Conservation (phyloP, 2,329 filamentous ascomycete species). For the Arthroderma sp. region DNA sequence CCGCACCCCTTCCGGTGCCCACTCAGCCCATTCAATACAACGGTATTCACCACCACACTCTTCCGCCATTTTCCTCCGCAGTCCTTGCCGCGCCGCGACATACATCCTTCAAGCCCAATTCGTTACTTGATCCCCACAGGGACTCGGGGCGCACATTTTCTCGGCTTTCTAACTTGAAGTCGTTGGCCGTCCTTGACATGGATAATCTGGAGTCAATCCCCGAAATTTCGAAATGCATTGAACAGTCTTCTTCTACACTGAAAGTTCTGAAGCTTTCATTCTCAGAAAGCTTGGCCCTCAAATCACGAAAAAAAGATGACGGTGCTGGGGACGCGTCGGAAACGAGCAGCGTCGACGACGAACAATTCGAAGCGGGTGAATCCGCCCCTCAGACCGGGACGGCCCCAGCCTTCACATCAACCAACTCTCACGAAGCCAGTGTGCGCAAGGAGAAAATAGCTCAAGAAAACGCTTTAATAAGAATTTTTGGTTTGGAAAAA, state of each 20-base stretch:
- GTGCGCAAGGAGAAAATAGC: slow-evolving; percentile 11
- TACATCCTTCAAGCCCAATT: too few species aligned
- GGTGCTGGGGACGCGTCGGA: slow-evolving; percentile 34
- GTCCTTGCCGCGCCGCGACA: too few species aligned
- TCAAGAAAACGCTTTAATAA: slow-evolving; percentile 13
- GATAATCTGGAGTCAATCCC: slow-evolving; percentile 43
- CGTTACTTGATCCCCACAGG: slow-evolving; percentile 9
- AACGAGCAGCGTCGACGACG: slow-evolving; percentile 28
- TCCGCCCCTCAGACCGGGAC: slow-evolving; percentile 4
- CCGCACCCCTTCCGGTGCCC: slow-evolving; percentile 3
- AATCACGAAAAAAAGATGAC: slow-evolving; percentile 30
- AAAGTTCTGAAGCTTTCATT: slow-evolving; percentile 46
- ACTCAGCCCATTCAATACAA: slow-evolving; percentile 16
- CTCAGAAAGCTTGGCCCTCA: slow-evolving; percentile 39
- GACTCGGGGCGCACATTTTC: slow-evolving; percentile 39
- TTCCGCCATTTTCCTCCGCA: slow-evolving; percentile 1
- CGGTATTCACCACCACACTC: slow-evolving; percentile 9
- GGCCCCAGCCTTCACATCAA: slow-evolving; percentile 1
- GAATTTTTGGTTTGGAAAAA: slow-evolving; percentile 12
- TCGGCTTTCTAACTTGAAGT: slow-evolving; percentile 43
- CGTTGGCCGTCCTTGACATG: slow-evolving; percentile 46
- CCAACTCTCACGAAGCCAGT: slow-evolving; percentile 11
- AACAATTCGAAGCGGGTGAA: slow-evolving; percentile 33
- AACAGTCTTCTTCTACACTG: slow-evolving; percentile 42
- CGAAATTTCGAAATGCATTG: slow-evolving; percentile 44